Evolutionary conservation across 768 basidiomycete species (phyloP).

Genomic region (Lactarius deliciosus): DNA sequence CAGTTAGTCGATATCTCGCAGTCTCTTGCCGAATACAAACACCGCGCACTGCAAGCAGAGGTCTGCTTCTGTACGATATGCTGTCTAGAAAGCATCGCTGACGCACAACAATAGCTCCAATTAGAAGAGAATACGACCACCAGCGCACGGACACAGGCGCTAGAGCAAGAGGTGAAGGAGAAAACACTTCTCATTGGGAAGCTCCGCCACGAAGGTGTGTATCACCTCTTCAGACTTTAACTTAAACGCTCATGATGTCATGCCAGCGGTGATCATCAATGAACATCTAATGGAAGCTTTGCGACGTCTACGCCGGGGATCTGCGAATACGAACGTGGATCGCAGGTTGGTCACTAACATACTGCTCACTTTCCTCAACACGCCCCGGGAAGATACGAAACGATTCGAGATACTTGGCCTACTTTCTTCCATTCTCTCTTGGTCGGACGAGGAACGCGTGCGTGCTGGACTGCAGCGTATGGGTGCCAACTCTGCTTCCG

Average conservation of each 20-base stretch:
- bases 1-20: slow-evolving; percentile 69
- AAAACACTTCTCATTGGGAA: slow-evolving; percentile 95
- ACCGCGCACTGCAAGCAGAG: slow-evolving; percentile 85
- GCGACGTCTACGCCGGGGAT: slow-evolving; percentile 85
- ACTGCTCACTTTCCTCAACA: slow-evolving; percentile 83
- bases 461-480: slow-evolving; percentile 81
- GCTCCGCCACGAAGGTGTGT: slow-evolving; percentile 86
- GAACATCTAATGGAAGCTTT: slow-evolving; percentile 98
- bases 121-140: slow-evolving; percentile 72
- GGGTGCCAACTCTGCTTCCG: slow-evolving; percentile 30
- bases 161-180: slow-evolving; percentile 92
- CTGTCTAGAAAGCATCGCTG: slow-evolving; percentile 3
- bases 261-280: slow-evolving; percentile 88
- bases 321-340: slow-evolving; percentile 87
- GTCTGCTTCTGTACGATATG: slow-evolving; percentile 40
- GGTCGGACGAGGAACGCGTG: slow-evolving; percentile 89
- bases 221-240: not conserved
- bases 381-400: slow-evolving; percentile 89
- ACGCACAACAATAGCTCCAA: slow-evolving; percentile 51
- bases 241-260: slow-evolving; percentile 14
- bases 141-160: slow-evolving; percentile 60
- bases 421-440: slow-evolving; percentile 85
- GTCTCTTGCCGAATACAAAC: slow-evolving; percentile 87
- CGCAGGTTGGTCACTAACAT: slow-evolving; percentile 93
- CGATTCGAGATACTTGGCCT: slow-evolving; percentile 95